Percentiles rank a stretch among this genome's conserved stretches.
Conservation (phyloP, 2,329 filamentous ascomycete species). For the Chaetomiaceae sp. region DNA sequence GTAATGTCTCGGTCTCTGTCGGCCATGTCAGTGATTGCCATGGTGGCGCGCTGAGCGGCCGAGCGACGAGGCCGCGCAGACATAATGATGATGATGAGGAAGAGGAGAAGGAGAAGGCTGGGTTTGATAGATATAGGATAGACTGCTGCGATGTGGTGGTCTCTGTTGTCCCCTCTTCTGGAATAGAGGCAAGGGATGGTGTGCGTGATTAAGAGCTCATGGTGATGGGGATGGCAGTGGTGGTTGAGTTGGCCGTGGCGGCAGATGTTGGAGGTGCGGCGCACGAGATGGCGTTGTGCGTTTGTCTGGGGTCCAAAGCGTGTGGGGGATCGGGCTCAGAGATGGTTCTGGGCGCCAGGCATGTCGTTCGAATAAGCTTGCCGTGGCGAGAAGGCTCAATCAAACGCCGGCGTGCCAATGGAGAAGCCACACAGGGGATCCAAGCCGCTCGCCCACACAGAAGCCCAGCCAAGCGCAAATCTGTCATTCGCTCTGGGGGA, state of each 20-base stretch:
- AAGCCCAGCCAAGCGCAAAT: slow-evolving; percentile 7
- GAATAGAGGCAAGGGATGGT: not conserved
- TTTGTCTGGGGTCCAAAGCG: slow-evolving; percentile 5
- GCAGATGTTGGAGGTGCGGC: slow-evolving; percentile 7
- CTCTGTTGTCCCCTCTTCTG: not conserved
- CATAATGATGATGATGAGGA: slow-evolving; percentile 23
- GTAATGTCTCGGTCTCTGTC: slow-evolving; percentile 40
- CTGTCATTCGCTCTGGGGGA: slow-evolving; percentile 11
- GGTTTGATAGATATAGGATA: not conserved
- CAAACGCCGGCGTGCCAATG: slow-evolving; percentile 19
- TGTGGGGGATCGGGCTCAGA: slow-evolving; percentile 9
- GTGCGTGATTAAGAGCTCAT: not conserved
- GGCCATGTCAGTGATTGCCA: slow-evolving; percentile 48
- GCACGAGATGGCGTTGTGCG: slow-evolving; percentile 8
- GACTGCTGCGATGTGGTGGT: not conserved
- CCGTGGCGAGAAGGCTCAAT: slow-evolving; percentile 15
- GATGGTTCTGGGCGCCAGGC: slow-evolving; percentile 3
- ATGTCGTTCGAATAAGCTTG: slow-evolving; percentile 23
- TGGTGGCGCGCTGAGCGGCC: slow-evolving; percentile 43
- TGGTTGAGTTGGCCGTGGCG: not conserved
- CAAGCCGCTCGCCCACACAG: slow-evolving; percentile 1
- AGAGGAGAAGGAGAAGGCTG: not conserved
- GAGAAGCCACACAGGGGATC: slow-evolving; percentile 15
- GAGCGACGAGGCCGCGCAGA: slow-evolving; percentile 46
- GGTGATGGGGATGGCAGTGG: not conserved